Base-by-base conservation (phyloP, 352 stramenopile genomes). In the Phytophthora citrophthora region DNA sequence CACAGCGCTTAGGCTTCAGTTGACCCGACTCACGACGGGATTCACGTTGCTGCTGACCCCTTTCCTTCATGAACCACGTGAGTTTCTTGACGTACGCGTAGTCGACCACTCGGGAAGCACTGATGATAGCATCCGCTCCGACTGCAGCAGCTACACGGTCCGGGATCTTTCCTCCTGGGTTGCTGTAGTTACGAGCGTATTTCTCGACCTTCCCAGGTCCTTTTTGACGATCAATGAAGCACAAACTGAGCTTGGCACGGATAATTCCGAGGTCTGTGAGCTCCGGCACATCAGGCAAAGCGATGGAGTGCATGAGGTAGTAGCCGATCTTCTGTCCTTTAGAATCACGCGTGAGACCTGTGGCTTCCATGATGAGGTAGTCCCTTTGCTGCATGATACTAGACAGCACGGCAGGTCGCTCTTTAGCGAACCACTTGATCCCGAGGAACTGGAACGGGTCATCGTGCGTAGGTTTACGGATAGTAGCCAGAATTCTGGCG, bases 381-480 rank as follows among this genome's bases (percentile, higher is more conserved):
- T 83, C 75, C 5, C 75, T 64, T 11, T 62, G 62, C 23, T 74
- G 62, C 61, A 83, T 72, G 51, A 81, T 69, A 15, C 16, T 61
- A 41, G 44, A 72, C 44, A 65, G 47, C 52, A 57, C 54, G 18
- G 34, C 52, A 24, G 32, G 59, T 3, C 77, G 38, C 45, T 83
- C 74, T 53, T 57, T 69, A 1, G 74, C 73, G 31, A 77, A 64
- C 76, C 76, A 82, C 32, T 84, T 84, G 46, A 84, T 70, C 3
- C 70, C 76, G 7, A 84, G 46, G 41, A 76, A 84, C 7, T 63
- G 76, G 63, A 82, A 84, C 32, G 76, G 76, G 18, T 84, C 76
- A 20, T 79, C 70, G 6, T 54, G 38, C 0, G 60, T 77, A 1
- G 76, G 76, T 15, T 58, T 49, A 15, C 77, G 69, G 15, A 81